Conservation (phyloP, 257 asterid genomes). For the Gynochthodes officinalis region DNA sequence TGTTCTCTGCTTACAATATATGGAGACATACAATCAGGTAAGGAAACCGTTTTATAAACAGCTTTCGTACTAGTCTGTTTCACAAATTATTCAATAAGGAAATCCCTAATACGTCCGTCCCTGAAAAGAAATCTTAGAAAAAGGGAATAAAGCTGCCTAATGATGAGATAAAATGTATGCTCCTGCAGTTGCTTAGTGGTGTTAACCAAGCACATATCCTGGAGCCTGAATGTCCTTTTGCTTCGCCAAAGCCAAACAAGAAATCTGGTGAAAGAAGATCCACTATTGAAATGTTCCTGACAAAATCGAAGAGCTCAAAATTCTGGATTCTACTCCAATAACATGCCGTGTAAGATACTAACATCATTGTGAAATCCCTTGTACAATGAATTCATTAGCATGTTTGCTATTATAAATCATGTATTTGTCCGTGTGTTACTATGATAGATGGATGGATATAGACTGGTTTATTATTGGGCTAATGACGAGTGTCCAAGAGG, state of each 20-base stretch:
- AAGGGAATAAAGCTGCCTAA: too few species aligned
- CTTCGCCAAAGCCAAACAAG: background rate
- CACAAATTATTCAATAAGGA: too few species aligned
- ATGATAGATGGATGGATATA: slow-evolving; percentile 22
- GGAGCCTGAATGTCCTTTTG: slow-evolving; percentile 25
- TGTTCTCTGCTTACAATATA: slow-evolving; percentile 16
- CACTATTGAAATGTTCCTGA: background rate
- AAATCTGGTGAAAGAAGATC: slow-evolving; percentile 8
- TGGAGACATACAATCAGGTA: slow-evolving; percentile 23
- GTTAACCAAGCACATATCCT: background rate
- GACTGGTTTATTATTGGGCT: slow-evolving; percentile 26
- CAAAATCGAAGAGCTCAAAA: slow-evolving; percentile 4
- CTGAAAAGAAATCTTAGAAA: too few species aligned
- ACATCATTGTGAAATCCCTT: background rate
- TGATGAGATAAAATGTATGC: background rate
- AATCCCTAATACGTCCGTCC: too few species aligned
- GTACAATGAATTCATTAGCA: background rate
- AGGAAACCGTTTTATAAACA: too few species aligned
- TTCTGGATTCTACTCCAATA: background rate
- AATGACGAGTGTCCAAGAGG: slow-evolving; percentile 32
- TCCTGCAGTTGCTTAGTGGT: slow-evolving; percentile 16
- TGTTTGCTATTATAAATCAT: background rate
- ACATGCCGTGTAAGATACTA: slow-evolving; percentile 23
- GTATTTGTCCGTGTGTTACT: background rate
- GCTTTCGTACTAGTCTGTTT: too few species aligned